A percentile compares a stretch with the other conserved stretches of the same genome.
Conservation (phyloP, 2,329 filamentous ascomycete genomes). For the Colletotrichum gigasporum region DNA sequence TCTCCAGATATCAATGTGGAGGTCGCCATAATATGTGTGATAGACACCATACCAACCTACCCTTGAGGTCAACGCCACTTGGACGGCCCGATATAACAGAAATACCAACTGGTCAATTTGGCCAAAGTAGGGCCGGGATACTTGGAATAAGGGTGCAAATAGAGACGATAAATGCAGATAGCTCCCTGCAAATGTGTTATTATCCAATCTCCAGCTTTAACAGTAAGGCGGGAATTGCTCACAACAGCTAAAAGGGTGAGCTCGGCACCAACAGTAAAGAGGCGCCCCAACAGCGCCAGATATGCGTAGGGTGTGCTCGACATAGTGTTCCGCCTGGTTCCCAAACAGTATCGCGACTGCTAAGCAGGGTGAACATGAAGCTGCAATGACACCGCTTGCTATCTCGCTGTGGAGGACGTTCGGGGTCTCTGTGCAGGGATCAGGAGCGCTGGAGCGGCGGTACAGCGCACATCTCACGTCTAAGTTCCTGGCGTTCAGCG, state of each 20-base stretch:
- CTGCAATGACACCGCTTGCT: too few species aligned
- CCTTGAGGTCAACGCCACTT: constrained; percentile 5
- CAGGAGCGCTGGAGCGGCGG: neutral
- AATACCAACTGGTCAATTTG: constrained; percentile 15
- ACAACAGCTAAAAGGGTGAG: neutral
- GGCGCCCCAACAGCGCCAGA: neutral
- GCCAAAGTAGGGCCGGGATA: constrained; percentile 15
- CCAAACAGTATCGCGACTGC: too few species aligned
- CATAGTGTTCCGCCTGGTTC: too few species aligned
- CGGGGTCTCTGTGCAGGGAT: neutral
- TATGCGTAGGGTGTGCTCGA: neutral
- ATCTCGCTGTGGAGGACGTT: too few species aligned
- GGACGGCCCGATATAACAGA: too few species aligned
- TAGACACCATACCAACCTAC: constrained; percentile 13
- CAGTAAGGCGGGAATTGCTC: neutral
- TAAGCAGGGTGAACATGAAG: too few species aligned
- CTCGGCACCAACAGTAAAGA: neutral
- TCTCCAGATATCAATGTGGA: constrained; percentile 18
- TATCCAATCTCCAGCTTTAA: neutral
- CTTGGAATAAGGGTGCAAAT: constrained; percentile 17
- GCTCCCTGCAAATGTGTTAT: neutral
- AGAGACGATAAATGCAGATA: neutral
- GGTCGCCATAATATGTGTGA: constrained; percentile 8
- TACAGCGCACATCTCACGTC: neutral
- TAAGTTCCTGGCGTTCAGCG: neutral